Base-by-base conservation (phyloP, 306 rosid genomes). In the Phaseolus lunatus region DNA sequence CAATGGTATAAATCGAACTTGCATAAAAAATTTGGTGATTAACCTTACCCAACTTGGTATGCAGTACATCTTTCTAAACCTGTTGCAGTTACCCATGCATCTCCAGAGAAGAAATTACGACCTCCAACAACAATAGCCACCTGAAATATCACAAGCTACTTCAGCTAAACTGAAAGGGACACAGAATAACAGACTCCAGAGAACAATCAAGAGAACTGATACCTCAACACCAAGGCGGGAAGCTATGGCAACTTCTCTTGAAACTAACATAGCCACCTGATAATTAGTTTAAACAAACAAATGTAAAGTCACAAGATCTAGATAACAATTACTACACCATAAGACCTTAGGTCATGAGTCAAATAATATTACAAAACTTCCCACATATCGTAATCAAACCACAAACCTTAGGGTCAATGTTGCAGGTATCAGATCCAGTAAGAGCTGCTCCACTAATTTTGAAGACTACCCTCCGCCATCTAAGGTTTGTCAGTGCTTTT, bases 371-470 rank as follows among this genome's bases (percentile, higher is more conserved):
- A 58, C 47, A 72, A 67, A 61, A 24, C 33, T 68, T 72, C 47
- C 33, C 18, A 33, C 2, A 57, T 9, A 19, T 45, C 11, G 37
- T 33, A 84, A 35, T 63, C 70, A 67, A 43, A 50, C 49, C 45
- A 74, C 48, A 75, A 70, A 92, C 98, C 98, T 90, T 92, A 31
- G 96, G 87, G 87, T 94, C 97, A 70, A 92, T 83, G 68, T 90
- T 92, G 86, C 90, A 87, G 71, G 92, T 89, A 77, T 87, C 92
- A 72, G 91, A 86, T 59, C 96, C 97, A 41, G 96, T 85, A 73
- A 95, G 97, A 83, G 97, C 95, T 23, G 88, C 91, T 56, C 98
- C 97, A 78, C 97, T 95, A 65, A 95, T 89, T 88, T 95, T 95
- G 70, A 95, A 86, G 73, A 95, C 88, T n/a, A 95, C 96, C 89